Conservation (phyloP, 768 basidiomycete genomes). For the Cystoderma amianthinum region DNA sequence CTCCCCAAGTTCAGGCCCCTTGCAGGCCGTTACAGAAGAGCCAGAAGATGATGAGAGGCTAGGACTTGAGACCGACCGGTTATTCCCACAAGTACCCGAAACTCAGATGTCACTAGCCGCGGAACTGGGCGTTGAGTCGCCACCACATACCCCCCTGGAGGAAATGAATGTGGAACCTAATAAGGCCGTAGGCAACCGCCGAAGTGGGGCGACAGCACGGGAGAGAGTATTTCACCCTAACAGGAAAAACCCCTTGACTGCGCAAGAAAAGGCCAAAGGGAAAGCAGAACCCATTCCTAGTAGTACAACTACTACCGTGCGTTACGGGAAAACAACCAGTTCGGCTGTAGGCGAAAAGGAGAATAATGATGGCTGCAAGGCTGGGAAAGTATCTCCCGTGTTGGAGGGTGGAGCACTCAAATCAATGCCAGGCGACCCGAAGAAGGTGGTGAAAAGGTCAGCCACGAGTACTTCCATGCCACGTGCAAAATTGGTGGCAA, state of each 20-base stretch:
- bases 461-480: constrained; percentile 7
- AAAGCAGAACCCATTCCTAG: constrained; percentile 5
- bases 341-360: constrained; percentile 26
- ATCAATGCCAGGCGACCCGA: constrained; percentile 6
- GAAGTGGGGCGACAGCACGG: constrained; percentile 9
- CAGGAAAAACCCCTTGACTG: constrained; percentile 14
- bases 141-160: constrained; percentile 45
- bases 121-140: constrained; percentile 39
- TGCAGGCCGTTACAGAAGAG: constrained; percentile 27
- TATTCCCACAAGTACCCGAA: constrained; percentile 7
- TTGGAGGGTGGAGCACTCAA: not conserved
- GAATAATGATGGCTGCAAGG: constrained; percentile 18
- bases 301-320: not conserved
- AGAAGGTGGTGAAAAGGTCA: constrained; percentile 10
- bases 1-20: constrained; percentile 13
- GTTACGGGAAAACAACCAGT: constrained; percentile 3
- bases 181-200: constrained; percentile 7
- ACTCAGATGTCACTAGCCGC: constrained; percentile 31
- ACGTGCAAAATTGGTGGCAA: constrained; percentile 16
- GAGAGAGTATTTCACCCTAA: constrained; percentile 21
- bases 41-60: constrained; percentile 20
- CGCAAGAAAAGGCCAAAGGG: constrained; percentile 30
- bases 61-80: constrained; percentile 11
- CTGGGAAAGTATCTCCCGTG: constrained; percentile 11
- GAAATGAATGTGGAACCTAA: constrained; percentile 40